These are phyloP conservation scores for Eimeria nieschulzi DNA, from an alignment of 169 alveolate genomes.

Conservation along the genomic window DNA sequence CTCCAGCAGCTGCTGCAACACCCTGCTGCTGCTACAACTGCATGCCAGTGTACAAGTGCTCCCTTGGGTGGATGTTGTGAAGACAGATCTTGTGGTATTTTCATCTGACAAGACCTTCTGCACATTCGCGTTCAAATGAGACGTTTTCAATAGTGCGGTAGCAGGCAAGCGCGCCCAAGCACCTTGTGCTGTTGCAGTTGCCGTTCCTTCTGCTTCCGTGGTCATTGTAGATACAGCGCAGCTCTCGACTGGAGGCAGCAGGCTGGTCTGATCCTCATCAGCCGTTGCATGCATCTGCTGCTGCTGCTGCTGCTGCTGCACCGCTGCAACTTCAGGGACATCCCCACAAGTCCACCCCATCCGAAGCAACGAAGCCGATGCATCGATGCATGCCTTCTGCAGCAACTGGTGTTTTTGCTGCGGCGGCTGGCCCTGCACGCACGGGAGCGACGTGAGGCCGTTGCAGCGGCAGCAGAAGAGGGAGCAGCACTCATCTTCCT, in stretches of 20 bases:
- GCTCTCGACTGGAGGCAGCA: neutral
- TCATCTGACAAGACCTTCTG: too few species aligned
- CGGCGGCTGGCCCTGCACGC: neutral
- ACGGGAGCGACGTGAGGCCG: conserved; percentile 64
- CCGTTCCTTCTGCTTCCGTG: conserved; percentile 1
- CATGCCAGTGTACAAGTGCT: neutral
- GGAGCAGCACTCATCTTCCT: conserved; percentile 42
- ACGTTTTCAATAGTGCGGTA: neutral
- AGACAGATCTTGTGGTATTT: neutral
- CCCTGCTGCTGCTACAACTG: neutral
- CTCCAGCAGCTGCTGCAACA: conserved; percentile 24
- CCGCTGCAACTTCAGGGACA: neutral
- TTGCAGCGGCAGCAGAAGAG: conserved; percentile 70
- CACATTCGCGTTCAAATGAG: too few species aligned
- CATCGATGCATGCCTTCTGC: conserved; percentile 64
- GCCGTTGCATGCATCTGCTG: conserved; percentile 37
- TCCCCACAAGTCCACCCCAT: conserved; percentile 33
- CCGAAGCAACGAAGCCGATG: conserved; percentile 43
- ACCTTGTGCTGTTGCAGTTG: conserved; percentile 44
- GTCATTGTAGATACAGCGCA: conserved; percentile 12
- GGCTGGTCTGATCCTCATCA: neutral
- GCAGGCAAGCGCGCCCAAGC: neutral
- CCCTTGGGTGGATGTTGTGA: neutral
- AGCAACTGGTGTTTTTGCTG: conserved; percentile 12
- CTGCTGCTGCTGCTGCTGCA: conserved; percentile 35